Base-by-base conservation (phyloP, 139 green algal genomes). In the Eudorina sp. region DNA sequence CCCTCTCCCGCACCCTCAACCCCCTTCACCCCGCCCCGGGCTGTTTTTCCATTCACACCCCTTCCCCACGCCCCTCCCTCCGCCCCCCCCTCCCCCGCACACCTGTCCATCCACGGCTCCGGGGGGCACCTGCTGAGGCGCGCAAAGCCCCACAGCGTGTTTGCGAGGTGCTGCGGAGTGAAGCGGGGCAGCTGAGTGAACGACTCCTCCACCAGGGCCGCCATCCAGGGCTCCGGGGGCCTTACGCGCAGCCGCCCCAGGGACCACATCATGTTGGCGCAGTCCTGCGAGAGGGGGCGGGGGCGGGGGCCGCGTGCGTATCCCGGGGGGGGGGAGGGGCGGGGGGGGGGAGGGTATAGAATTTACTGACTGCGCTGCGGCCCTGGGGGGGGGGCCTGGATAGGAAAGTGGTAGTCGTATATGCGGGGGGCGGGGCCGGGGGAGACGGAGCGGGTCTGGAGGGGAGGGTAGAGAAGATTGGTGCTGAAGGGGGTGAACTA, bases 221-320 rank as follows among this genome's bases (percentile, higher is more conserved):
- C 77, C 89, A 94, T 74, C 89, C 89, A 94, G 2, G 64, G 27
- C 41, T 90, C 83, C 16, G 69, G 74, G 23, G 89, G 89, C 16
- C 23, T 53, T 41, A 91, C 75, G 19, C 73, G 29, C 75, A 94
- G 83, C 16, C 51, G 76, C 19, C 41, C 86, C 1, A 90, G 62
- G 5, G 91, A 84, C 91, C 89, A 94, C 25, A 92, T 38, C 19
- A 79, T 76, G 55, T 90, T 94, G 76, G 89, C 66, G 40, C 82
- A 91, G 69, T 83, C 75, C 89, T 94, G 69, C 1, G 75, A 21
- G 23, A 23, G 70, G 4, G 41, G 80, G 40, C n/a, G 53, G 46
- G 34, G 45, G 45, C 41, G 70, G 68, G 36, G 41, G 41, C 31
- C 21, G 38, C 68, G 68, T 41, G n/a, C n/a, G n/a, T n/a, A n/a